Percentiles rank a stretch among this genome's conserved stretches.
phyloP scores from a whole-genome alignment of 2,329 filamentous ascomycete species.

The Juglanconis oblonga region DNA sequence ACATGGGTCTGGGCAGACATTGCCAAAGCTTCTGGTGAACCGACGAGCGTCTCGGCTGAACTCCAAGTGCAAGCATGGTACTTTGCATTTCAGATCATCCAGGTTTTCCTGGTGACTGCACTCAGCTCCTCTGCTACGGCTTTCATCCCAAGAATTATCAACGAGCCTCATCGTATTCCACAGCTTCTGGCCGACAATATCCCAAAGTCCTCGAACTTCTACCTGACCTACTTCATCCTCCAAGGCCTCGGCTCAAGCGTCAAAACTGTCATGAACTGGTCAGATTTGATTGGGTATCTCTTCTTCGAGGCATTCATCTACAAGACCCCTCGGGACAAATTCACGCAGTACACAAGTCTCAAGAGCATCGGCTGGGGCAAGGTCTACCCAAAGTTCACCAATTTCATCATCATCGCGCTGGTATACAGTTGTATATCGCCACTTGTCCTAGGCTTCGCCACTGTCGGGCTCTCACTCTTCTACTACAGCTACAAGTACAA shows the following conservation, averaged over 20 bases:
- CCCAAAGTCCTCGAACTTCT: slow-evolving; percentile 73
- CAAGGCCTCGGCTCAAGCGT: slow-evolving; percentile 42
- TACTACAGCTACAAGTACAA: slow-evolving; percentile 87
- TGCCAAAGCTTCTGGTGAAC: slow-evolving; percentile 68
- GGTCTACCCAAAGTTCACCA: slow-evolving; percentile 71
- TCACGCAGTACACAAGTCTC: slow-evolving; percentile 67
- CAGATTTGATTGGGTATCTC: slow-evolving; percentile 44
- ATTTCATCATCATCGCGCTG: slow-evolving; percentile 69
- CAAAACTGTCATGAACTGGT: slow-evolving; percentile 68
- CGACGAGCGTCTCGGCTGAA: slow-evolving; percentile 70
- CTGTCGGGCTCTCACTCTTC: slow-evolving; percentile 72
- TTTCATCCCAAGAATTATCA: slow-evolving; percentile 54
- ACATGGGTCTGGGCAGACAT: slow-evolving; percentile 44
- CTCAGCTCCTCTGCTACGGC: slow-evolving; percentile 70
- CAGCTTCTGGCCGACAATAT: slow-evolving; percentile 60
- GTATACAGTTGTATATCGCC: slow-evolving; percentile 83
- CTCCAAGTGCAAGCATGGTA: slow-evolving; percentile 76
- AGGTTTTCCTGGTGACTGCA: slow-evolving; percentile 82
- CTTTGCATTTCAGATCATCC: slow-evolving; percentile 76
- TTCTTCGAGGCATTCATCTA: slow-evolving; percentile 70
- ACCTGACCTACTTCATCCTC: slow-evolving; percentile 44
- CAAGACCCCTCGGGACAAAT: slow-evolving; percentile 74
- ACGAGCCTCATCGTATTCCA: slow-evolving; percentile 55
- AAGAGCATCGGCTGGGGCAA: slow-evolving; percentile 74
- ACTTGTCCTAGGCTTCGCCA: slow-evolving; percentile 76